Conservation (phyloP, 371 early-diverging fungal species). For the Rhizopus arrhizus region DNA sequence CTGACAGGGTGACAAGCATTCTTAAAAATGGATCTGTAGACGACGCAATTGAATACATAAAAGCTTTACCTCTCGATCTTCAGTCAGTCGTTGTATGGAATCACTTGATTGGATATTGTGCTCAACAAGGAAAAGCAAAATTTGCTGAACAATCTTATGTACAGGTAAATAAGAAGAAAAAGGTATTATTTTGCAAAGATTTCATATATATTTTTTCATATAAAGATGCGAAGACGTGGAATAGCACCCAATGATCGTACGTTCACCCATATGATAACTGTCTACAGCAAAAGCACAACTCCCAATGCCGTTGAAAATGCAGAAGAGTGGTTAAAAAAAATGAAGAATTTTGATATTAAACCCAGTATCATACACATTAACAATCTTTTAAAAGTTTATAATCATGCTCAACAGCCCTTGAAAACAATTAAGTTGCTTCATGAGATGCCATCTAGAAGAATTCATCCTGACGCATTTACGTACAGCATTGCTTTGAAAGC, state of each 20-base stretch:
- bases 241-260: slow-evolving; percentile 41
- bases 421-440: slow-evolving; percentile 21
- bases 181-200: not conserved
- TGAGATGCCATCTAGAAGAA: slow-evolving; percentile 1
- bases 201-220: not conserved
- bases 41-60: slow-evolving; percentile 27
- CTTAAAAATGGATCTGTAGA: slow-evolving; percentile 18
- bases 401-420: slow-evolving; percentile 8
- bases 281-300: slow-evolving; percentile 26
- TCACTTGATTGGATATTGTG: slow-evolving; percentile 29
- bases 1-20: slow-evolving; percentile 17
- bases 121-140: slow-evolving; percentile 22
- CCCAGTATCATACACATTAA: slow-evolving; percentile 35
- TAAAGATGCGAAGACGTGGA: slow-evolving; percentile 40
- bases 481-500: slow-evolving; percentile 25
- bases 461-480: slow-evolving; percentile 29
- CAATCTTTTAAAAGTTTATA: slow-evolving; percentile 32
- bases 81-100: slow-evolving; percentile 35
- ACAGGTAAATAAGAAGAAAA: slow-evolving; percentile 15
- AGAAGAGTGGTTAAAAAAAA: slow-evolving; percentile 27
- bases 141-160: slow-evolving; percentile 23
- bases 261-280: slow-evolving; percentile 32
- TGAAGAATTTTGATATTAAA: slow-evolving; percentile 24
- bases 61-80: slow-evolving; percentile 23
- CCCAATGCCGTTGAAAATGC: slow-evolving; percentile 29